A percentile compares a stretch with the other conserved stretches of the same genome.
Conservation (phyloP, 2,329 filamentous ascomycete species). For the Neopestalotiopsis sp. region DNA sequence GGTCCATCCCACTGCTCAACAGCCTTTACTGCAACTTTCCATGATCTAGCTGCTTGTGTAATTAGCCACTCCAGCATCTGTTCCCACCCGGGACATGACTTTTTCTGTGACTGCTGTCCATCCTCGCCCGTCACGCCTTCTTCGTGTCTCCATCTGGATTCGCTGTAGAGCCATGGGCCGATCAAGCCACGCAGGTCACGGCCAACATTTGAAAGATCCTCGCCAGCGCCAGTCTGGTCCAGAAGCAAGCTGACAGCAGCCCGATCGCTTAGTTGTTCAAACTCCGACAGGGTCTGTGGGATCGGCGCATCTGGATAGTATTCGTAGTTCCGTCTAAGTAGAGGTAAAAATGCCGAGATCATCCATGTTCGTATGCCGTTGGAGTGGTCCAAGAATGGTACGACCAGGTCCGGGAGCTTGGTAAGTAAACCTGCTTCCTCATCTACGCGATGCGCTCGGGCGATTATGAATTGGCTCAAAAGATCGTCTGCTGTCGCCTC, state of each 20-base stretch:
- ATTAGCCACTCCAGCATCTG: slow-evolving; percentile 72
- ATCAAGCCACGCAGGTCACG: slow-evolving; percentile 72
- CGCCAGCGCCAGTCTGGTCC: slow-evolving; percentile 54
- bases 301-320: slow-evolving; percentile 65
- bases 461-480: slow-evolving; percentile 69
- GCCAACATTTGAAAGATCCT: slow-evolving; percentile 51
- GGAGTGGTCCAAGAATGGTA: slow-evolving; percentile 69
- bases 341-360: slow-evolving; percentile 70
- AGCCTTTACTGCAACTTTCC: slow-evolving; percentile 66
- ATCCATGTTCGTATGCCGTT: slow-evolving; percentile 71
- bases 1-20: slow-evolving; percentile 78
- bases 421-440: slow-evolving; percentile 73
- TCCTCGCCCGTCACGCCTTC: slow-evolving; percentile 31
- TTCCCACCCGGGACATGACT: slow-evolving; percentile 69
- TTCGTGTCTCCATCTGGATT: slow-evolving; percentile 58
- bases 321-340: slow-evolving; percentile 71
- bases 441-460: slow-evolving; percentile 73
- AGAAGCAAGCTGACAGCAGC: slow-evolving; percentile 67
- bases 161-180: slow-evolving; percentile 75
- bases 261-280: slow-evolving; percentile 65
- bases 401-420: slow-evolving; percentile 70
- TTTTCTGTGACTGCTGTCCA: slow-evolving; percentile 30
- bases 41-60: slow-evolving; percentile 62
- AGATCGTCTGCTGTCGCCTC: slow-evolving; percentile 57
- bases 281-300: slow-evolving; percentile 63